Evolutionary conservation across 805 yeast species (phyloP).

Genomic region (Vanderwaltozyma verrucispora): DNA sequence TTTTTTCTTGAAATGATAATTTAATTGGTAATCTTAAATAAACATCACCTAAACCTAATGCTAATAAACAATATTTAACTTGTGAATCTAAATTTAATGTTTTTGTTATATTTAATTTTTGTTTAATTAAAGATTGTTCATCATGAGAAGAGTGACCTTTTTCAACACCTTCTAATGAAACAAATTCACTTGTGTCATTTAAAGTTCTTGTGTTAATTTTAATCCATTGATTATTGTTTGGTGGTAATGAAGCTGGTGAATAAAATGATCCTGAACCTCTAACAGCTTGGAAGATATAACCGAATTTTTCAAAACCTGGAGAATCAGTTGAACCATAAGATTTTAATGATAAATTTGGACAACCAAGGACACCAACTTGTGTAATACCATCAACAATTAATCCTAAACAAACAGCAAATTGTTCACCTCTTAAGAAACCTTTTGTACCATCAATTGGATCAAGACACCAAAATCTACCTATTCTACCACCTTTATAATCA

Average conservation of each 20-base stretch:
- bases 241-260: slow-evolving; percentile 16
- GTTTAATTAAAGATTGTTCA: slow-evolving; percentile 68
- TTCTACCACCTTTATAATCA: slow-evolving; percentile 62
- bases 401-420: slow-evolving; percentile 92
- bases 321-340: slow-evolving; percentile 30
- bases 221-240: slow-evolving; percentile 29
- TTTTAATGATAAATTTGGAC: slow-evolving; percentile 66
- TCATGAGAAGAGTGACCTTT: slow-evolving; percentile 90
- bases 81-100: slow-evolving; percentile 87
- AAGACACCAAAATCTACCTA: slow-evolving; percentile 89
- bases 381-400: slow-evolving; percentile 78
- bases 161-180: slow-evolving; percentile 74
- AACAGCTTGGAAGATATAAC: slow-evolving; percentile 27
- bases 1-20: slow-evolving; percentile 74
- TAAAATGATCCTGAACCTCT: slow-evolving; percentile 29
- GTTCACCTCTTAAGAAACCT: slow-evolving; percentile 93
- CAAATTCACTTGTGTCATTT: slow-evolving; percentile 17
- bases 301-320: slow-evolving; percentile 20
- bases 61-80: slow-evolving; percentile 86
- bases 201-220: slow-evolving; percentile 44
- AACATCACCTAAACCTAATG: slow-evolving; percentile 87
- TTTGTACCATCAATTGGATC: slow-evolving; percentile 99
- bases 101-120: slow-evolving; percentile 47
- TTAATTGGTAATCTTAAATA: slow-evolving; percentile 81
- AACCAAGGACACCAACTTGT: slow-evolving; percentile 87